Base-by-base conservation (phyloP, 352 stramenopile genomes). In the Pythium guiyangense region DNA sequence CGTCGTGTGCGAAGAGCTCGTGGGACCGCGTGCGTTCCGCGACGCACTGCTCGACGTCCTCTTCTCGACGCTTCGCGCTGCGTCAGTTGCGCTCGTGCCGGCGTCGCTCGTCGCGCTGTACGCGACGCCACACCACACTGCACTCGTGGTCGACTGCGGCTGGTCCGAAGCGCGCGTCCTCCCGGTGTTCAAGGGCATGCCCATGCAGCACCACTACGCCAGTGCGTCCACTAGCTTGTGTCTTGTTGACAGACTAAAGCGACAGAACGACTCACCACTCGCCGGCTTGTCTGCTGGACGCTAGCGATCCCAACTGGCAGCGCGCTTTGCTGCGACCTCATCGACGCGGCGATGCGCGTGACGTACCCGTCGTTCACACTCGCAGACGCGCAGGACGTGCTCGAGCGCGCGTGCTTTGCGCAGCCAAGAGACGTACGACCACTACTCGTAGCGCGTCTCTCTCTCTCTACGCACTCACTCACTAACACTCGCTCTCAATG, bases 161-260 rank as follows among this genome's bases (percentile, higher is more conserved):
- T 92, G 77, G 71, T 52, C 55, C 2, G 85, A 95, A 64, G 90
- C 81, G 22, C 71, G 83, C 10, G 31, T 95, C 22, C 49, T 95
- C 11, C 85, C 85, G 17, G 73, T 95, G 14, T 93, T 83, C 55
- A 91, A 95, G 57, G 83, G 83, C n/a, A 84, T 91, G 35, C 81
- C 85, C 39, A 57, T 95, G 49, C 74, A 76, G 22, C 70, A 89
- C 35, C 67, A 78, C 40, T 93, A 92, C 56, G 69, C 70, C 15
- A 84, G 81, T 92, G 57, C 25, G 73, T 62, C 1, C 6, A 5
- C 26, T 9, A 12, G 22, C 8, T 26, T 18, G 10, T 40, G 10
- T 29, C 20, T 40, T 5, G 40, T 6, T 63, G 6, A 46, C 10
- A 49, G 20, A 45, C 27, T 10, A 35, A 6, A 49, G 43, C 63